These are phyloP conservation scores for Takashimella koratensis DNA, from an alignment of 1,284 basidiomycete genomes.

Conservation along the genomic window DNA sequence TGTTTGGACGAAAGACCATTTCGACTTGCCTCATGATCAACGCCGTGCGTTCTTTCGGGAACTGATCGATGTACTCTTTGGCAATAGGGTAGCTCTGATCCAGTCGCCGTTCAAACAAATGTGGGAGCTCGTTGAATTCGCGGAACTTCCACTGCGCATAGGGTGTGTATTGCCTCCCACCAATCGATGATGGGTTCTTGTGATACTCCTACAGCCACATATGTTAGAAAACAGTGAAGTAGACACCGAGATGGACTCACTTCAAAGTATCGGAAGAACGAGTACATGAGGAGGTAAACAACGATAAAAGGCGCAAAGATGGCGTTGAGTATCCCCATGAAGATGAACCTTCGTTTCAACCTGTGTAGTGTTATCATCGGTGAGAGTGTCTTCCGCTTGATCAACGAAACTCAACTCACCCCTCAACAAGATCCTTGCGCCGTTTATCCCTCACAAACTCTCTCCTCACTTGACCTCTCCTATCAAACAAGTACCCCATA, in stretches of 20 bases:
- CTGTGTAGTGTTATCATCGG: too few relatives aligned
- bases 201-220: conserved; percentile 98
- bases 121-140: conserved; percentile 97
- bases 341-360: conserved; percentile 77
- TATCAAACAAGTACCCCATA: conserved; percentile 89
- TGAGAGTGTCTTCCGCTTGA: not conserved
- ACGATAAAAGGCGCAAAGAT: conserved; percentile 97
- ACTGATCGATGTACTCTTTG: conserved; percentile 94
- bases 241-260: conserved; percentile 51
- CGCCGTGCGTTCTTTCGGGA: conserved; percentile 89
- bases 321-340: conserved; percentile 93
- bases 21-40: conserved; percentile 72
- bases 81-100: conserved; percentile 84
- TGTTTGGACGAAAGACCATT: too few relatives aligned
- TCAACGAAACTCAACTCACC: conserved; percentile 55
- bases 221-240: too few relatives aligned
- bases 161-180: conserved; percentile 85
- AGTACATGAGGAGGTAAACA: conserved; percentile 93
- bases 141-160: conserved; percentile 98
- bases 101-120: conserved; percentile 80
- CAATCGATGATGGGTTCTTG: conserved; percentile 93
- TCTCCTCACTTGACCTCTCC: conserved; percentile 78
- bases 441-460: conserved; percentile 85
- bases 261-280: conserved; percentile 99
- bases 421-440: conserved; percentile 70